Evolutionary conservation across 2,329 filamentous ascomycete genomes (phyloP).

Genomic region (Diplocarpon rosae): DNA sequence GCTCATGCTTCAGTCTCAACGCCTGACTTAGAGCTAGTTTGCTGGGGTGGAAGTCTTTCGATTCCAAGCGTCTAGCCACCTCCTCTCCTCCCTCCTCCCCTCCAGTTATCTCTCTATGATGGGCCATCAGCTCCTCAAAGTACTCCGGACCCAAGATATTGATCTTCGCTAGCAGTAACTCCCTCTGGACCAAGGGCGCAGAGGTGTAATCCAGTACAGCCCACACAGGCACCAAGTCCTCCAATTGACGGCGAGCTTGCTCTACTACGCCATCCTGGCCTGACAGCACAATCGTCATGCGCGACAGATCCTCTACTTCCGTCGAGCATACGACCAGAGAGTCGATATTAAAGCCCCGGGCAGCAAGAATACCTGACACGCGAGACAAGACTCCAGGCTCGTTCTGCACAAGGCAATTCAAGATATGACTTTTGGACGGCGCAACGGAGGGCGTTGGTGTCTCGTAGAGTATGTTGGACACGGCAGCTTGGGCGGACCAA

Average conservation of each 20-base stretch:
- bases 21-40: conserved; percentile 80
- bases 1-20: conserved; percentile 92
- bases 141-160: conserved; percentile 96
- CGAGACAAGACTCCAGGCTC: conserved; percentile 95
- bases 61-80: conserved; percentile 25
- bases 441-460: conserved; percentile 74
- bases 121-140: conserved; percentile 90
- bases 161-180: conserved; percentile 90
- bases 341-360: conserved; percentile 98
- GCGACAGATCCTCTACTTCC: conserved; percentile 89
- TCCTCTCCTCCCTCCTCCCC: conserved; percentile 29
- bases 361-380: conserved; percentile 90
- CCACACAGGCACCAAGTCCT: conserved; percentile 97
- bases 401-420: conserved; percentile 98
- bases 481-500: conserved; percentile 86
- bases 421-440: conserved; percentile 85
- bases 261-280: conserved; percentile 96
- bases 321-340: conserved; percentile 95
- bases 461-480: conserved; percentile 98
- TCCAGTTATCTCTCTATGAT: conserved; percentile 82
- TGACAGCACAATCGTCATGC: conserved; percentile 97
- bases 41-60: conserved; percentile 74
- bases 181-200: conserved; percentile 86
- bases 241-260: conserved; percentile 87
- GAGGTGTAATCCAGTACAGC: conserved; percentile 93